Evolutionary conservation across 805 yeast genomes (phyloP).

Genomic region (Priceomyces fermenticarens): DNA sequence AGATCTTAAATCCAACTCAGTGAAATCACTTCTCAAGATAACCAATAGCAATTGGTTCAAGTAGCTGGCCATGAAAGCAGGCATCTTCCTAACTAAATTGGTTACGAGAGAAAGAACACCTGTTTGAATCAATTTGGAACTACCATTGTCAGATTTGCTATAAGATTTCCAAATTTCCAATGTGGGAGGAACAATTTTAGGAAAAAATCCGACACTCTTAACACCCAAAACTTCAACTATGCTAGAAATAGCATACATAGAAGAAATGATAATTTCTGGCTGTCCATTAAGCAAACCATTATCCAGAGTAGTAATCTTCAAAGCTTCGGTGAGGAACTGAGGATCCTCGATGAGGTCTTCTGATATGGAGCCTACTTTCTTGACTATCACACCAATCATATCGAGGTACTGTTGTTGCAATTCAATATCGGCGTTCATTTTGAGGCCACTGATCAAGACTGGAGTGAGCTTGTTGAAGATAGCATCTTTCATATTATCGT

Average conservation of each 20-base stretch:
- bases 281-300: slow-evolving; percentile 53
- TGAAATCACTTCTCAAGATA: slow-evolving; percentile 53
- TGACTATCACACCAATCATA: slow-evolving; percentile 58
- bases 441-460: slow-evolving; percentile 41
- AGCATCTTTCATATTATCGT: slow-evolving; percentile 44
- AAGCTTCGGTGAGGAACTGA: slow-evolving; percentile 44
- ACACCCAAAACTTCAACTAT: slow-evolving; percentile 78
- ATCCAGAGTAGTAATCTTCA: slow-evolving; percentile 47
- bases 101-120: slow-evolving; percentile 71
- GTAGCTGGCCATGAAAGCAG: slow-evolving; percentile 75
- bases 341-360: slow-evolving; percentile 38
- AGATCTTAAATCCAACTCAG: slow-evolving; percentile 58
- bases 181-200: slow-evolving; percentile 77
- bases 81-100: slow-evolving; percentile 75
- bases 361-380: slow-evolving; percentile 50
- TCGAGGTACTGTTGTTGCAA: slow-evolving; percentile 70
- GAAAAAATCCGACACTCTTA: slow-evolving; percentile 77
- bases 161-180: slow-evolving; percentile 55
- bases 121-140: slow-evolving; percentile 52
- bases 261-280: slow-evolving; percentile 67
- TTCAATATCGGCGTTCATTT: slow-evolving; percentile 38
- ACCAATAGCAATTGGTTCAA: slow-evolving; percentile 59
- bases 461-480: slow-evolving; percentile 54
- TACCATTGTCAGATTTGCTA: slow-evolving; percentile 21
- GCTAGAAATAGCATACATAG: slow-evolving; percentile 69